Evolutionary conservation across 768 basidiomycete genomes (phyloP), one percentile per base, ranked within the genome.

Genomic region (Boletales sp.): DNA sequence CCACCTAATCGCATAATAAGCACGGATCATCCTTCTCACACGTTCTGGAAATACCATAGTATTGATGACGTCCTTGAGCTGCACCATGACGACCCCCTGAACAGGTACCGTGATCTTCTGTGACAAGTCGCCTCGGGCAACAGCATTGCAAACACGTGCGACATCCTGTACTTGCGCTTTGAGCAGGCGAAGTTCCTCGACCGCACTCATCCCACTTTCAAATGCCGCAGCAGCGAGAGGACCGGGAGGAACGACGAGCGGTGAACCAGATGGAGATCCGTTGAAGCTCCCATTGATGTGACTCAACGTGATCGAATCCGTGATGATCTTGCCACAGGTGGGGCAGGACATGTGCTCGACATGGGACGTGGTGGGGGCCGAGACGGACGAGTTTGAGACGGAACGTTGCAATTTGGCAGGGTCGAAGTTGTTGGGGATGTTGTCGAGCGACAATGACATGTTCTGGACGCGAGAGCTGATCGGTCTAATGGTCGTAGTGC

Each of bases 121-220:
- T 44, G 82, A 84, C 48, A 90, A 63, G 58, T 89, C 86, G 9
- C 87, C 87, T 5, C 78, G 73, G 2, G 87, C 87, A 44, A 89
- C 87, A 15, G 87, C 87, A 62, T 86, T 86, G 66, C 87, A 90
- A 32, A 90, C 87, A 30, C 87, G 73, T 17, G 86, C 86, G 41
- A 89, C 86, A 58, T 90, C 75, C 70, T 90, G 86, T 0, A 92
- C 88, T 70, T 92, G 90, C 18, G 87, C 86, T 66, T 89, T 89
- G 51, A 93, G 78, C 33, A 90, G 67, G 57, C 78, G 79, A 32
- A 92, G 76, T 69, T 93, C 89, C 65, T 89, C 83, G 12, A 84
- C 80, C n/a, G 82, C 82, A 50, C 79, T 81, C 75, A 84, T 76
- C 43, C 80, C 81, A 54, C 76, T 76, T 65, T 82, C 80, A 48